A percentile compares a stretch with the other conserved stretches of the same genome.
Conservation (phyloP, 495 filamentous ascomycete genomes). For the Aspergillus biplanus region DNA sequence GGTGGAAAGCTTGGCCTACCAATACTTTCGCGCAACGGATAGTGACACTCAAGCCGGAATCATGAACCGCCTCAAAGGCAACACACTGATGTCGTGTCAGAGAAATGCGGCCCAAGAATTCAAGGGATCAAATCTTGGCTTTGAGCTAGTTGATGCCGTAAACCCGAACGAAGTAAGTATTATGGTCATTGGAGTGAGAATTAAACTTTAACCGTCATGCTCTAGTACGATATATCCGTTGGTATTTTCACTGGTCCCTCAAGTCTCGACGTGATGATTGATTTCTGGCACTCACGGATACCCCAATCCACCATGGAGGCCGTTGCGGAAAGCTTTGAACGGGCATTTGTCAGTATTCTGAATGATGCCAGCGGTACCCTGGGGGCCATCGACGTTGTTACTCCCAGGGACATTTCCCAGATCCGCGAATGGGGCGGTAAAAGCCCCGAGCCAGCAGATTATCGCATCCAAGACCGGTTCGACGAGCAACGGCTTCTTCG, state of each 20-base stretch:
- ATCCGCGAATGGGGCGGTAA: constrained; percentile 14
- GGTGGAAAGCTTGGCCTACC: constrained; percentile 12
- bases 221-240: constrained; percentile 16
- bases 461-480: constrained; percentile 17
- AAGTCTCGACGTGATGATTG: constrained; percentile 14
- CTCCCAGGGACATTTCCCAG: constrained; percentile 8
- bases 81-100: constrained; percentile 20
- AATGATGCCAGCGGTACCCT: neutral
- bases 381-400: constrained; percentile 12
- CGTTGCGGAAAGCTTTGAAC: constrained; percentile 11
- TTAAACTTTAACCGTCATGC: neutral
- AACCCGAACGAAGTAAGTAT: constrained; percentile 17
- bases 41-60: constrained; percentile 13
- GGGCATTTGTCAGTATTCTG: constrained; percentile 12
- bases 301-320: constrained; percentile 8
- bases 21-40: constrained; percentile 4
- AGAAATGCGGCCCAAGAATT: constrained; percentile 15
- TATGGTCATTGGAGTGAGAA: neutral
- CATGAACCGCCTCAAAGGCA: constrained; percentile 15
- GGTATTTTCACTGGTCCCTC: constrained; percentile 4
- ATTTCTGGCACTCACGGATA: constrained; percentile 18
- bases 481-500: constrained; percentile 11
- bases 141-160: constrained; percentile 16
- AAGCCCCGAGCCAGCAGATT: constrained; percentile 7
- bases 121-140: constrained; percentile 11